Conservation (phyloP, 139 green algal species). For the Monoraphidium neglectum region DNA sequence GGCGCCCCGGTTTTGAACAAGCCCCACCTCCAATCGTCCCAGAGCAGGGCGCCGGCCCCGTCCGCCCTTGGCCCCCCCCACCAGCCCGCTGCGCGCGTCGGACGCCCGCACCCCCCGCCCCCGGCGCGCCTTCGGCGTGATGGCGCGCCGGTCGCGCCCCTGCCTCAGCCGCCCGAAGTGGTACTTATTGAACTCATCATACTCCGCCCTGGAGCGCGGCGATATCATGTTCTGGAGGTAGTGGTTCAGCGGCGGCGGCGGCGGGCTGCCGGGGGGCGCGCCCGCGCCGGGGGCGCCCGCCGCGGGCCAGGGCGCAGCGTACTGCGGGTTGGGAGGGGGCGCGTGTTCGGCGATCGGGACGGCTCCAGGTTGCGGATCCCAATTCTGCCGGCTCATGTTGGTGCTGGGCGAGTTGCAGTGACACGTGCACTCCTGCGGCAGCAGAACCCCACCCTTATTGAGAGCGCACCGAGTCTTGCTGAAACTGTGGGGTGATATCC, state of each 20-base stretch:
- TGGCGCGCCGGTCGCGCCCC: slow-evolving; percentile 15
- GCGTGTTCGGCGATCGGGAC: too few relatives aligned
- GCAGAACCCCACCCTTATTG: not conserved
- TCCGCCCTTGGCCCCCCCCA: not conserved
- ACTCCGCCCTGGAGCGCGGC: slow-evolving; percentile 33
- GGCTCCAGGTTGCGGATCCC: too few relatives aligned
- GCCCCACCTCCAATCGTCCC: too few relatives aligned
- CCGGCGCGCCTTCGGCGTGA: slow-evolving; percentile 25
- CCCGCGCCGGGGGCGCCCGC: not conserved
- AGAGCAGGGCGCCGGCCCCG: not conserved
- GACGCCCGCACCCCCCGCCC: too few relatives aligned
- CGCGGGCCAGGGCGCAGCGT: too few relatives aligned
- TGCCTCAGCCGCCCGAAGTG: slow-evolving; percentile 32
- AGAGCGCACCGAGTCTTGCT: too few relatives aligned
- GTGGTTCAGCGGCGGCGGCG: slow-evolving; percentile 33
- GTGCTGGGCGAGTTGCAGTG: not conserved
- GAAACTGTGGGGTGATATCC: too few relatives aligned
- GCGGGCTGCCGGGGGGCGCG: not conserved
- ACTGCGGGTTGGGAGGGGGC: too few relatives aligned
- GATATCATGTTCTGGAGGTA: slow-evolving; percentile 47
- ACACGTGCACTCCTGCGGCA: not conserved
- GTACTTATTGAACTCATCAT: slow-evolving; percentile 46
- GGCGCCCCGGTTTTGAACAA: too few relatives aligned
- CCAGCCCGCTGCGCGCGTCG: too few relatives aligned
- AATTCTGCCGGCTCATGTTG: too few relatives aligned